Evolutionary conservation across 352 stramenopile genomes (phyloP).

Genomic region (Thraustochytrium sp.): DNA sequence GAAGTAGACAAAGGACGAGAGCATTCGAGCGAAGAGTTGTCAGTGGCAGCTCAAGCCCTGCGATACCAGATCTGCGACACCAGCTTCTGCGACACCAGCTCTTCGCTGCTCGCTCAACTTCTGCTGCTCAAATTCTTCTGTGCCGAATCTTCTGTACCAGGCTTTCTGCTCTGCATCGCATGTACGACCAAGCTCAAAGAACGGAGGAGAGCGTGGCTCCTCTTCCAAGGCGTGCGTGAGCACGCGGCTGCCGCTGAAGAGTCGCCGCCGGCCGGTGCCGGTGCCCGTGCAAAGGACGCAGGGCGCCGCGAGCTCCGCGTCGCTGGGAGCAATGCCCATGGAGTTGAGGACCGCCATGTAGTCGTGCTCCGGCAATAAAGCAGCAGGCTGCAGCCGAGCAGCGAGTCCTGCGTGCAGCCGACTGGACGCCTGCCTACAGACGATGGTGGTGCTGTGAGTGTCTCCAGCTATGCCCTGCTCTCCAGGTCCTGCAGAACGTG

Average conservation of each 20-base stretch:
- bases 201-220: too few relatives aligned
- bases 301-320: neutral
- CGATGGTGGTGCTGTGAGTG: neutral
- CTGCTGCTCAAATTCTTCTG: too few relatives aligned
- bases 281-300: neutral
- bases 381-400: neutral
- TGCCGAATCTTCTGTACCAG: too few relatives aligned
- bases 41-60: too few relatives aligned
- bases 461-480: neutral
- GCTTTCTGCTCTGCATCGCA: too few relatives aligned
- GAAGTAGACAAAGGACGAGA: too few relatives aligned
- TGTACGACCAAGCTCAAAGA: too few relatives aligned
- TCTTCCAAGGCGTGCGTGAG: neutral
- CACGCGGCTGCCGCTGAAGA: neutral
- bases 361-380: neutral
- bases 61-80: too few relatives aligned
- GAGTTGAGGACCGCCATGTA: neutral
- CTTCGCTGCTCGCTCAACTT: too few relatives aligned
- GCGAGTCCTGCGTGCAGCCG: neutral
- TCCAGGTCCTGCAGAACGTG: slow-evolving; percentile 1
- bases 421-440: neutral
- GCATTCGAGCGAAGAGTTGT: too few relatives aligned
- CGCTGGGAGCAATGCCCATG: neutral
- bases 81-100: too few relatives aligned
- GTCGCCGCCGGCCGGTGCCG: neutral